Conservation (phyloP, 495 filamentous ascomycete genomes). For the Annulohypoxylon moriforme region DNA sequence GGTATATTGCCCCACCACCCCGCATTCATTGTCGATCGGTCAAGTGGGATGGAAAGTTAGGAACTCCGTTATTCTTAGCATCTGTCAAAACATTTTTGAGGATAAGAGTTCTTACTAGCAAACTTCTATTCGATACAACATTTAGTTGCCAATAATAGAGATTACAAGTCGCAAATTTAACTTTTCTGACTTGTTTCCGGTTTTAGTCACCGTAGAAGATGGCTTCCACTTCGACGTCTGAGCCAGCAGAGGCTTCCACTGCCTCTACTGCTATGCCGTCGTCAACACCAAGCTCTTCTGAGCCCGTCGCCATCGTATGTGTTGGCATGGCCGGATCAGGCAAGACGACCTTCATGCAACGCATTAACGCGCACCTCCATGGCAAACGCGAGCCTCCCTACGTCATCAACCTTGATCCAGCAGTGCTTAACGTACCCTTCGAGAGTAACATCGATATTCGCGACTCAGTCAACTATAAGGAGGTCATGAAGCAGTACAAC, state of each 20-base stretch:
- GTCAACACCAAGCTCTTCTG: constrained; percentile 14
- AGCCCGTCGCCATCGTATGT: constrained; percentile 81
- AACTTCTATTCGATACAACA: neutral
- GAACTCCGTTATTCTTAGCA: neutral
- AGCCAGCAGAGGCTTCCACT: constrained; percentile 17
- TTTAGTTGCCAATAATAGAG: too few species aligned
- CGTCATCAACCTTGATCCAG: constrained; percentile 96
- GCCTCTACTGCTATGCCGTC: neutral
- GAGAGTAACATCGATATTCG: constrained; percentile 99
- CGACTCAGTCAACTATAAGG: constrained; percentile 98
- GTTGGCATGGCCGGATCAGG: constrained; percentile 98
- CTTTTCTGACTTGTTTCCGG: neutral
- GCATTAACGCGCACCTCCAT: constrained; percentile 92
- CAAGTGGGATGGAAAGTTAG: constrained; percentile 4
- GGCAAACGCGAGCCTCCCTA: constrained; percentile 80
- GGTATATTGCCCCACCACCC: constrained; percentile 36
- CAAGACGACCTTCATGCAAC: constrained; percentile 99
- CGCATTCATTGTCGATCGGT: constrained; percentile 23
- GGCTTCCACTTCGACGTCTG: constrained; percentile 29
- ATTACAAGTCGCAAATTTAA: neutral
- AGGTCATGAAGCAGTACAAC: constrained; percentile 99
- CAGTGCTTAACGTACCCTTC: constrained; percentile 95
- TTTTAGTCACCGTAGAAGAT: neutral
- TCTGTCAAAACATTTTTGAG: constrained; percentile 8
- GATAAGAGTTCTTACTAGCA: neutral